Evolutionary conservation across 2,329 filamentous ascomycete genomes (phyloP), one percentile per base, ranked within the genome.

Genomic region (Magnaporthiopsis incrustans): DNA sequence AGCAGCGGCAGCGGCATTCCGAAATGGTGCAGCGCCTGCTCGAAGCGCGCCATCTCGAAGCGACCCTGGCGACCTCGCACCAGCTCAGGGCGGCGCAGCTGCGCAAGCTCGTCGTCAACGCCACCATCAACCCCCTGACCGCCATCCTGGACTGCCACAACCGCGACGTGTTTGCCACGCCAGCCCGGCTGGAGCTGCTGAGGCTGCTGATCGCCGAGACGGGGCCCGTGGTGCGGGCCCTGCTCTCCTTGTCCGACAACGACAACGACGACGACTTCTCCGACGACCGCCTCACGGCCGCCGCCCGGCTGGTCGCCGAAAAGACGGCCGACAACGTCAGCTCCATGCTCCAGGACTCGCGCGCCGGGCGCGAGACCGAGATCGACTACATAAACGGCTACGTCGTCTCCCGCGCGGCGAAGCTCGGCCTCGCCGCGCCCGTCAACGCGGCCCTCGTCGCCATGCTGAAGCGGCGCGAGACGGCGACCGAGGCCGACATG

Each of bases 111-210:
- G 89, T 90, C 1, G 80, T 93, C 62, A 97, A 96, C 72, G 82
- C 85, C 50, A 79, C 93, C 38, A 85, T 97, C 70, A 96, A 97
- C 71, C 91, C 94, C 0, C 77, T 97, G n/a, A 95, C 91, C 0
- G 89, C 88, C 0, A 77, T 97, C 12, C 79, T 95, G 64, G 82
- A 89, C 63, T 89, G 88, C 72, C 85, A 85, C 67, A 97, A 97
- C 69, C 92, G 92, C n/a, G 81, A 82, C 6, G 74, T 97, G 0
- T 85, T 96, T 22, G 81, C 82, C 67, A 84, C 86, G 66, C 79
- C 80, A 65, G 68, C 60, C 60, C 30, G 57, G 33, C 32, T 57
- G 33, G 12, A 27, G 32, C 26, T 58, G n/a, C 27, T 56, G 10
- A 15, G 30, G 15, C 60, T 50, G 14, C 79, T 96, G 11, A 85